These are phyloP conservation scores for Colletotrichum gigasporum DNA, from an alignment of 2,329 filamentous ascomycete genomes.

Conservation along the genomic window DNA sequence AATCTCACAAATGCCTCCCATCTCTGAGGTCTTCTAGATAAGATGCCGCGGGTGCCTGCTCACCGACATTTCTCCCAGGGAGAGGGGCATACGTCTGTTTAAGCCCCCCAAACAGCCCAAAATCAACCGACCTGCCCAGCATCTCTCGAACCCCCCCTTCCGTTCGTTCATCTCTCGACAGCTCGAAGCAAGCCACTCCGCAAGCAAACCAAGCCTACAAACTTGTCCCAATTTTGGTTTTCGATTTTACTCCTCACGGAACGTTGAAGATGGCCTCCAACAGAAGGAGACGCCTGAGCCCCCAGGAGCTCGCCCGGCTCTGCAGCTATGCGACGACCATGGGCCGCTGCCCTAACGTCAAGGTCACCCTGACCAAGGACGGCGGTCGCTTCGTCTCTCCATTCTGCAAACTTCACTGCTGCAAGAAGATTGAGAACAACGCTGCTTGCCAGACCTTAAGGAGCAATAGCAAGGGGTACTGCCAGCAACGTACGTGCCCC, in stretches of 20 bases:
- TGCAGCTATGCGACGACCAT: slow-evolving; percentile 19
- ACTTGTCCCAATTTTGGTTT: neutral
- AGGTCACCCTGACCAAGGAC: slow-evolving; percentile 24
- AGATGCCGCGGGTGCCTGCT: slow-evolving; percentile 9
- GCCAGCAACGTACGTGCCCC: slow-evolving; percentile 17
- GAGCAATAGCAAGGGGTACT: slow-evolving; percentile 24
- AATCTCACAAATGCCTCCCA: neutral
- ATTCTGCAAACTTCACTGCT: slow-evolving; percentile 31
- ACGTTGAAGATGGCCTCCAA: slow-evolving; percentile 19
- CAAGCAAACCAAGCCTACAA: neutral
- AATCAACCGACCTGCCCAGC: too few species aligned
- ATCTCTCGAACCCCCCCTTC: neutral
- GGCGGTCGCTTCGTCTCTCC: slow-evolving; percentile 1
- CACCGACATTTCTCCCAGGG: slow-evolving; percentile 11
- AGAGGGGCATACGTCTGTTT: neutral
- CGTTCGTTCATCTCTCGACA: neutral
- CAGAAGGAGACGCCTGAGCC: slow-evolving; percentile 11
- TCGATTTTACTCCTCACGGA: neutral
- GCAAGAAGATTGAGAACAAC: slow-evolving; percentile 27
- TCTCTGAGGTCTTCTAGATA: neutral
- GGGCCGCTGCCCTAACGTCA: slow-evolving; percentile 21
- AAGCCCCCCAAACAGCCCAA: neutral
- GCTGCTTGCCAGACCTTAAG: slow-evolving; percentile 25
- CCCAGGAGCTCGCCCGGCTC: slow-evolving; percentile 20
- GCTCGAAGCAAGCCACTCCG: neutral